Evolutionary conservation across 805 yeast species (phyloP), one percentile per base, ranked within the genome.

Genomic region (Kluyveromyces nonfermentans): DNA sequence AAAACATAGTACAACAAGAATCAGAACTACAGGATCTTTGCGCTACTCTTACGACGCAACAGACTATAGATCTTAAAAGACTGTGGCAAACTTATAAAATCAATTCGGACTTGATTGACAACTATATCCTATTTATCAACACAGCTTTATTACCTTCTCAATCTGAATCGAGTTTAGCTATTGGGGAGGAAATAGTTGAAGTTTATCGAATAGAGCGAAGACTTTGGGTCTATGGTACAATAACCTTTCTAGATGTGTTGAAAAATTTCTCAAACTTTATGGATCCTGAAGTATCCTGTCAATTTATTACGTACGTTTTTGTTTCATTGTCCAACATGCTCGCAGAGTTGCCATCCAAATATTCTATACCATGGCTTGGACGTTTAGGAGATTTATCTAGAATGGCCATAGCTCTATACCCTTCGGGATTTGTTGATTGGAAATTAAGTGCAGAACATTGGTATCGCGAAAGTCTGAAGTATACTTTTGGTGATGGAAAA

Each of bases 201-300:
- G 75, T 82, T 34, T 84, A 85, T 59, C 78, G 87, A 59, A 82
- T 85, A 35, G 85, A 85, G 31, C 70, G 90, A 53, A 68, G 93
- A 52, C 70, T 85, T 69, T 85, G 93, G 93, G 89, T 85, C 7
- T 84, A 84, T 59, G 94, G 94, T 20, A 78, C 85, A 12, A 89
- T 84, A 14, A 85, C 89, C 16, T 82, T 84, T 52, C 63, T 83
- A 40, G 93, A 83, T 58, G 87, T 83, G 6, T 64, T 83, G 54
- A 83, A 83, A 57, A 83, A 82, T 59, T 82, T 83, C 39, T 79
- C 82, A 16, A 77, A 82, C 18, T 82, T 81, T 54, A 77, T 77
- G 54, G 89, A 83, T 50, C 89, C 84, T 52, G 89, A 82, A 56
- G 81, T 83, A 14, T 82, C 86, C 56, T 77, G 80, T 45, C 82